Evolutionary conservation across 495 filamentous ascomycete genomes (phyloP).

Genomic region (Xylaria bambusicola): DNA sequence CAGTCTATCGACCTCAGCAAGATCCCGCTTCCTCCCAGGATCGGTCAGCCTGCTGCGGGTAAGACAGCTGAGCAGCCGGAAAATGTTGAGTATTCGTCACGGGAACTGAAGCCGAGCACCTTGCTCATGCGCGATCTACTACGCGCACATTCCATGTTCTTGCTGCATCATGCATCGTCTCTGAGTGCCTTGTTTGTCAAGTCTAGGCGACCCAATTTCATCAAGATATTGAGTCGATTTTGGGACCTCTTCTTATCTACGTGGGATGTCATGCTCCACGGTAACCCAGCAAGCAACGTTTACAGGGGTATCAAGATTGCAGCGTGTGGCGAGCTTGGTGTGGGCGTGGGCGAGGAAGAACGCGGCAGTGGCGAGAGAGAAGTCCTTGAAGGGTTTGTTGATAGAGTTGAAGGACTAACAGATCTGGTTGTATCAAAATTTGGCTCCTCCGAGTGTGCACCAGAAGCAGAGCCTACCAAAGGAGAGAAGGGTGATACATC

Average conservation of each 20-base stretch:
- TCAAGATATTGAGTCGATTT: slow-evolving; percentile 69
- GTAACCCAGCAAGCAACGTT: slow-evolving; percentile 78
- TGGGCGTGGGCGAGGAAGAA: slow-evolving; percentile 93
- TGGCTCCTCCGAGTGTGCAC: slow-evolving; percentile 53
- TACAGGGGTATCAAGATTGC: slow-evolving; percentile 87
- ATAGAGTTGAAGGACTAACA: slow-evolving; percentile 66
- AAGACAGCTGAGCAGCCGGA: slow-evolving; percentile 33
- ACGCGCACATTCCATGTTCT: slow-evolving; percentile 80
- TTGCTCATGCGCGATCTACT: slow-evolving; percentile 78
- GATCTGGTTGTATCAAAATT: slow-evolving; percentile 87
- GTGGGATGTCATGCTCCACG: slow-evolving; percentile 89
- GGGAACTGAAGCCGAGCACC: slow-evolving; percentile 82
- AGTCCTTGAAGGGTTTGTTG: slow-evolving; percentile 82
- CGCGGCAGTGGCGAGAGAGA: slow-evolving; percentile 89
- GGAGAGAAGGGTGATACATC: slow-evolving; percentile 21
- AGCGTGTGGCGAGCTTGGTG: slow-evolving; percentile 84
- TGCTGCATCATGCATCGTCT: slow-evolving; percentile 78
- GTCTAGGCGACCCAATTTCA: slow-evolving; percentile 47
- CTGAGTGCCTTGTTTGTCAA: slow-evolving; percentile 66
- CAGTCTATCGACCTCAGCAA: slow-evolving; percentile 77
- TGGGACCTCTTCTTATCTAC: slow-evolving; percentile 79
- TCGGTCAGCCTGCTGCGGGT: slow-evolving; percentile 23
- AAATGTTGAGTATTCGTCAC: slow-evolving; percentile 73
- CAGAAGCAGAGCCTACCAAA: slow-evolving; percentile 12
- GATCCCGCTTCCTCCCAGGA: slow-evolving; percentile 46